These are phyloP conservation scores for Santalum album DNA, from an alignment of 164 flowering plant species.

Conservation along the genomic window DNA sequence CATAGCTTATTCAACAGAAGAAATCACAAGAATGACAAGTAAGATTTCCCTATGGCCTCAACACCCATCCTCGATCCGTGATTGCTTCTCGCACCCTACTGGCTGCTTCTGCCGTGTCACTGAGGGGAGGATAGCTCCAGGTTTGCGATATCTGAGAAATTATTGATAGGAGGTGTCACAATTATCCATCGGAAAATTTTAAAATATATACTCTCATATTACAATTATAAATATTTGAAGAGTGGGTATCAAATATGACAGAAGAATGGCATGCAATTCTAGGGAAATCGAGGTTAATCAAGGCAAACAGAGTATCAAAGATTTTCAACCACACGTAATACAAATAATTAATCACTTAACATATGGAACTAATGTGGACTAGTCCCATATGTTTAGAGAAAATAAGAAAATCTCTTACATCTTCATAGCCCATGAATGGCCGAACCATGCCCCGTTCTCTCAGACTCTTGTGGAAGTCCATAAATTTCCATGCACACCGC, in stretches of 20 bases:
- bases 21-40: constrained; percentile 5
- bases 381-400: too few species aligned
- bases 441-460: constrained; percentile 75
- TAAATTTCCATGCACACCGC: constrained; percentile 78
- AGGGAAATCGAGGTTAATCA: too few species aligned
- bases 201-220: too few species aligned
- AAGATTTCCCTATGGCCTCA: constrained; percentile 26
- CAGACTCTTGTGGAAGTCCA: constrained; percentile 69
- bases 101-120: constrained; percentile 79
- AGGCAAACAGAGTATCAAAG: too few species aligned
- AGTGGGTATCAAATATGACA: too few species aligned
- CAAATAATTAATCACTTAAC: too few species aligned
- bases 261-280: background rate
- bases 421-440: constrained; percentile 77
- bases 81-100: constrained; percentile 50
- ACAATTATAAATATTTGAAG: too few species aligned
- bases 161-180: too few species aligned
- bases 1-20: too few species aligned
- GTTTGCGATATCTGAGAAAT: constrained; percentile 55
- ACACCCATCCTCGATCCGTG: constrained; percentile 70
- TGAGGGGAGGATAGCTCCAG: constrained; percentile 90
- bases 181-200: too few species aligned
- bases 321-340: too few species aligned
- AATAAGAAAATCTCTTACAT: constrained; percentile 47
- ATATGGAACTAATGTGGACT: too few species aligned